phyloP scores from a whole-genome alignment of 2,329 filamentous ascomycete species.

The Xylariaceae sp. region DNA sequence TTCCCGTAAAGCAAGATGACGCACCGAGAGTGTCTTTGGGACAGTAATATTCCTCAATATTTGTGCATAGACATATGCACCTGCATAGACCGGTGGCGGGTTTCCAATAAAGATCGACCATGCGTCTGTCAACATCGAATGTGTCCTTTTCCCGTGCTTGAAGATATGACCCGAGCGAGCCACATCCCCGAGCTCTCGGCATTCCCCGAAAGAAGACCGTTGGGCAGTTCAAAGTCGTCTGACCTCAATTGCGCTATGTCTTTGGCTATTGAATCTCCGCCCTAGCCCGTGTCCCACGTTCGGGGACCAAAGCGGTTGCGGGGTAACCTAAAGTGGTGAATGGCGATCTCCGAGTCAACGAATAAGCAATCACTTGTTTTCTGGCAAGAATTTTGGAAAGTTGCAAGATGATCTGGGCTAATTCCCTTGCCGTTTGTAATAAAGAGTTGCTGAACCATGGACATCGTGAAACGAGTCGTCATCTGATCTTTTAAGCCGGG shows the following conservation, averaged over 20 bases:
- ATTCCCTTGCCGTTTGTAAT: too few relatives aligned
- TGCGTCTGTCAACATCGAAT: too few relatives aligned
- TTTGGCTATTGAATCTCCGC: slow-evolving; percentile 9
- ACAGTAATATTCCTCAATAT: too few relatives aligned
- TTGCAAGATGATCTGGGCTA: too few relatives aligned
- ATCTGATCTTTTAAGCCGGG: too few relatives aligned
- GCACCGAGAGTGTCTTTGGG: too few relatives aligned
- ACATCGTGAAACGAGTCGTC: too few relatives aligned
- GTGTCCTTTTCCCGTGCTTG: slow-evolving; percentile 8
- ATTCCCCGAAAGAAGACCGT: slow-evolving; percentile 10
- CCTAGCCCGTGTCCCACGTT: slow-evolving; percentile 6
- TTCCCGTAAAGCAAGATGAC: too few relatives aligned
- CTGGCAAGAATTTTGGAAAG: slow-evolving; percentile 2
- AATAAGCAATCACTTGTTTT: background rate
- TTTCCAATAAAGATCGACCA: too few relatives aligned
- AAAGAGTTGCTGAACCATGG: too few relatives aligned
- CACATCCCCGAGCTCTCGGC: slow-evolving; percentile 5
- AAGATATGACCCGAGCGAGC: slow-evolving; percentile 2
- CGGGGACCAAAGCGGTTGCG: slow-evolving; percentile 13
- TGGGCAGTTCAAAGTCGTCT: slow-evolving; percentile 15
- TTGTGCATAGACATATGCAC: too few relatives aligned
- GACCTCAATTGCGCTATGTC: slow-evolving; percentile 10
- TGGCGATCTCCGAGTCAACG: slow-evolving; percentile 11
- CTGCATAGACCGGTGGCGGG: too few relatives aligned
- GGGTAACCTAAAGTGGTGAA: slow-evolving; percentile 14